Base-by-base conservation (phyloP, 139 green algal genomes). In the Coelastrella sp. region DNA sequence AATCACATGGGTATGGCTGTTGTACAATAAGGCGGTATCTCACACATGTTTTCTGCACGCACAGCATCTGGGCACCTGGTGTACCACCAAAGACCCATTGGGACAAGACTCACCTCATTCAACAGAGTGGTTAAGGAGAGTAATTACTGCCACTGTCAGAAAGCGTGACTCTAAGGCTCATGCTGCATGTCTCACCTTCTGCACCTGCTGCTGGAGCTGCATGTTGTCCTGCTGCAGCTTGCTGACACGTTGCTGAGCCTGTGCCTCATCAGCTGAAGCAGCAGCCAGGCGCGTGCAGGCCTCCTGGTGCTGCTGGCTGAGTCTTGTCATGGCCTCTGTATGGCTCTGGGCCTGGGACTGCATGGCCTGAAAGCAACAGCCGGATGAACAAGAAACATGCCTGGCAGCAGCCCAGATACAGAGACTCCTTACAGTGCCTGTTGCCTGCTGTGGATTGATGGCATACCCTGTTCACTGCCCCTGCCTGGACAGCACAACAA, bases 171-270 rank as follows among this genome's bases (percentile, higher is more conserved):
- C 3, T 35, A 6, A 8, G 4, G 19, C 70, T 78, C 19, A 8
- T 6, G 9, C 25, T 81, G 24, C 74, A n/a, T 12, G 22, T n/a
- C 57, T 56, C 49, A 88, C 84, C 84, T 88, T n/a, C 10, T 80
- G 8, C 35, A 80, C 66, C 56, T 88, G 66, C 84, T 88, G 66
- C 20, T 88, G 66, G 27, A 82, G 84, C 84, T 66, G 49, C 84
- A 81, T 66, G 20, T 82, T 80, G 22, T 88, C 84, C 49, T 68
- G 35, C 20, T 81, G 68, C 8, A 65, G 7, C 6, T 14, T 20
- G 4, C 17, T 57, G 35, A 75, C 65, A 19, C 82, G 84, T 68
- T 80, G 68, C 22, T 49, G 84, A 22, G 66, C 17, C 19, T 88
- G 35, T 12, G 20, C 68, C 49, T 80, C 58, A n/a, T 57, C 68